Percentiles rank a stretch among this genome's conserved stretches.
Evolutionary conservation across 495 filamentous ascomycete species (phyloP).

Genomic region (Aspergillus incahuasiensis): DNA sequence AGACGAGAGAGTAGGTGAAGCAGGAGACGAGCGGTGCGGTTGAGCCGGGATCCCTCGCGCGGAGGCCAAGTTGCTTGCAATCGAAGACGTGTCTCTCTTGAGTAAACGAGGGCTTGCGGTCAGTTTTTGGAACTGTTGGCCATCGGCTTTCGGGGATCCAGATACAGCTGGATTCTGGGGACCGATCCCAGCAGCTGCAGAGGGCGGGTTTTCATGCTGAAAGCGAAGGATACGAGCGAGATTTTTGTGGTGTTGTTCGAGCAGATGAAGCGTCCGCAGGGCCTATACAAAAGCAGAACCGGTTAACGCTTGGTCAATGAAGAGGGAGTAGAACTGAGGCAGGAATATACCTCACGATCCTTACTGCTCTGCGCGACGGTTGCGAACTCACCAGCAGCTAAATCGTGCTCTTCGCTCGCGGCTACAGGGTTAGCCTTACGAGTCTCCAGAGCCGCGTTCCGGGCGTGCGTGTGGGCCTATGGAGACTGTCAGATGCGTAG

Average conservation of each 20-base stretch:
- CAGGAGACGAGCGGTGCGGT: constrained; percentile 54
- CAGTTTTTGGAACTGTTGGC: constrained; percentile 33
- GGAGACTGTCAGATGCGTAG: constrained; percentile 16
- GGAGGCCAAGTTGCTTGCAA: constrained; percentile 86
- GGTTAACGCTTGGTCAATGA: neutral
- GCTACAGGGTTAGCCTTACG: constrained; percentile 69
- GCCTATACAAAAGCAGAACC: constrained; percentile 43
- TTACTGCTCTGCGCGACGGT: constrained; percentile 68
- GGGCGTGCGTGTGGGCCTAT: constrained; percentile 87
- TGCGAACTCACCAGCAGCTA: constrained; percentile 86
- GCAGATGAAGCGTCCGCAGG: constrained; percentile 71
- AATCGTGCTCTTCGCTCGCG: constrained; percentile 80
- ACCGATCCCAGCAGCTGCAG: constrained; percentile 10
- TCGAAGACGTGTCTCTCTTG: constrained; percentile 72
- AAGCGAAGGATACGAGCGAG: constrained; percentile 74
- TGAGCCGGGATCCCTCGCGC: constrained; percentile 79
- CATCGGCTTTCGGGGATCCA: constrained; percentile 27
- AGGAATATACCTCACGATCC: constrained; percentile 60
- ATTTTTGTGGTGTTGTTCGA: constrained; percentile 80
- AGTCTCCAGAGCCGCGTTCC: constrained; percentile 71
- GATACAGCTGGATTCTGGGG: constrained; percentile 21
- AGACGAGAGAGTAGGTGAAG: constrained; percentile 64
- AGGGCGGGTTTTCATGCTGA: constrained; percentile 54
- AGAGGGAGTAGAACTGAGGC: neutral
- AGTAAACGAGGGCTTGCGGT: constrained; percentile 45